Evolutionary conservation across 139 green algal species (phyloP), one percentile per base, ranked within the genome.

Genomic region (Marvania coccoides): DNA sequence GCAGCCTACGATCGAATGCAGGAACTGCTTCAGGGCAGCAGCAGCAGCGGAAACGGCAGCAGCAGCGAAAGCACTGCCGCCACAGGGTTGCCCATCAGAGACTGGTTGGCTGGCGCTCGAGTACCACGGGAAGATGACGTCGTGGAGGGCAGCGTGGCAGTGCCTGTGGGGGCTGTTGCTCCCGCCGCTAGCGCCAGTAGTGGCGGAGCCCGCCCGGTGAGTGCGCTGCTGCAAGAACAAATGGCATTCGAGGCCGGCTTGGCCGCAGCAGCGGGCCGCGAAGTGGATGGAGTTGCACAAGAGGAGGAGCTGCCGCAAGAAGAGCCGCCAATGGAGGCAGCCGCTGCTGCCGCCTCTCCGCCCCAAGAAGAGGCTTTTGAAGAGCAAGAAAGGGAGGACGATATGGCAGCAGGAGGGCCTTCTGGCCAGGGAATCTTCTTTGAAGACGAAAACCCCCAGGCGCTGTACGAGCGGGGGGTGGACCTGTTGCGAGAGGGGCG

Each of bases 1-100:
- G 63, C 46, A 2, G 70, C 63, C 2, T 76, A 63, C 47, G 29
- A 39, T 3, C 63, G 70, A 24, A 76, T 76, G 70, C 70, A 76
- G 47, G 24, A 26, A 37, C 36, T 76, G 63, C 70, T 76, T 38
- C 10, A 58, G 15, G 30, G 55, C 36, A 19, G 30, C 15, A n/a
- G 30, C 15, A 19, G 19, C 19, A 51, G 19, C 19, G 19, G 36
- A 26, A 51, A 63, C 13, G 13, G 9, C 19, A 26, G 29, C 48
- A 58, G 65, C 58, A 53, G 13, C n/a, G 58, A 8, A 9, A 65
- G 40, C 58, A 38, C 37, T 28, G 42, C 42, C 19, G 42, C 42
- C 19, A 51, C 42, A 24, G 39, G 48, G 29, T 35, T 35, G 30
- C 47, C 56, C 8, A 59, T 67, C 34, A 63, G 48, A 19, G 56